These are phyloP conservation scores for Colletotrichum zoysiae DNA, from an alignment of 2,329 filamentous ascomycete genomes.

Conservation along the genomic window DNA sequence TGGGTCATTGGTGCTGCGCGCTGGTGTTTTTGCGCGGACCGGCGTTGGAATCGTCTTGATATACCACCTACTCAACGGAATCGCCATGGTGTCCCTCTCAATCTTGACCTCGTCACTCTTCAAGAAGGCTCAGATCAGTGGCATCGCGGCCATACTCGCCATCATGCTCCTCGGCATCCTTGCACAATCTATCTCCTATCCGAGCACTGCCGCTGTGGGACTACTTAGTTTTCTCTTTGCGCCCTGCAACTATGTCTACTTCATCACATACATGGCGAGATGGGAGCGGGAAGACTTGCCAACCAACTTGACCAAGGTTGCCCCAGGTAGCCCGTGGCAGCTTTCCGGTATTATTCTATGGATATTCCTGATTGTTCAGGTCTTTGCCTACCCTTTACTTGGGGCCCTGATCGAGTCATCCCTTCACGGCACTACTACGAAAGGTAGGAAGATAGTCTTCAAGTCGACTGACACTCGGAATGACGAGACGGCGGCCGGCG, in stretches of 20 bases:
- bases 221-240: constrained; percentile 83
- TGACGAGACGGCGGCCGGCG: background rate
- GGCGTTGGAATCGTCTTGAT: constrained; percentile 75
- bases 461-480: constrained; percentile 45
- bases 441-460: constrained; percentile 66
- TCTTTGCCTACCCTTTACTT: constrained; percentile 80
- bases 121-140: constrained; percentile 87
- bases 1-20: constrained; percentile 73
- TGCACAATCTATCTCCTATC: constrained; percentile 78
- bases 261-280: constrained; percentile 80
- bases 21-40: constrained; percentile 74
- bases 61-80: constrained; percentile 81
- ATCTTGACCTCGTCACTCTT: constrained; percentile 88
- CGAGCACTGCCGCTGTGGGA: constrained; percentile 73
- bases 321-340: constrained; percentile 75
- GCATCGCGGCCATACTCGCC: constrained; percentile 80
- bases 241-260: constrained; percentile 89
- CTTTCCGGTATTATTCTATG: constrained; percentile 82
- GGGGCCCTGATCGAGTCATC: constrained; percentile 80
- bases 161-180: constrained; percentile 84
- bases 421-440: constrained; percentile 80
- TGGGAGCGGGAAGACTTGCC: constrained; percentile 74
- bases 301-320: constrained; percentile 71
- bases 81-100: constrained; percentile 83
- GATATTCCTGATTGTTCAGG: constrained; percentile 82